Conservation (phyloP, 73 alveolate genomes). For the Paramecium biaurelia region DNA sequence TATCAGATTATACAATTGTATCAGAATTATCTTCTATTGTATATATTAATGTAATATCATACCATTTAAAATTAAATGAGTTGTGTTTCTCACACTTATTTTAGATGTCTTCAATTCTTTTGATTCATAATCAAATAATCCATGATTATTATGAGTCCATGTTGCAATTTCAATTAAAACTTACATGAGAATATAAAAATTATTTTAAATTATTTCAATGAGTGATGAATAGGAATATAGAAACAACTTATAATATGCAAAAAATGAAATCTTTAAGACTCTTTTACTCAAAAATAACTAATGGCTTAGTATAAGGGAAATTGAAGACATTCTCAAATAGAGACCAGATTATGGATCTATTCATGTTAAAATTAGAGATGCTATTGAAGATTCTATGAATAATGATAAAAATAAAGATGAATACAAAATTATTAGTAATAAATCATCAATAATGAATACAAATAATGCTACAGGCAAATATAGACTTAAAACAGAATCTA, state of each 20-base stretch:
- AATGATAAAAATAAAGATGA: not conserved
- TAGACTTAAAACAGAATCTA: not conserved
- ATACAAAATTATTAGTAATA: not conserved
- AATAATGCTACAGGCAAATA: not conserved
- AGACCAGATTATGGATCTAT: not conserved
- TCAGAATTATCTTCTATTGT: not conserved
- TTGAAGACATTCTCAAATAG: not conserved
- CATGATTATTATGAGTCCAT: constrained; percentile 16
- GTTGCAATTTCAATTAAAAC: not conserved
- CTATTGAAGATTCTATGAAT: not conserved
- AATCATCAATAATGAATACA: not conserved
- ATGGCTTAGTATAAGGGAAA: not conserved
- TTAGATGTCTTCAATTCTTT: not conserved
- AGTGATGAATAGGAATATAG: not conserved
- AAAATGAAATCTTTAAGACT: not conserved
- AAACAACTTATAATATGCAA: not conserved
- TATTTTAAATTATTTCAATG: not conserved
- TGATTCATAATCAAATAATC: not conserved
- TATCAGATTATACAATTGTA: not conserved
- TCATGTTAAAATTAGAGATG: not conserved
- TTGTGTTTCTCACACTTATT: not conserved
- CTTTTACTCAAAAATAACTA: not conserved
- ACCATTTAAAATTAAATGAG: not conserved
- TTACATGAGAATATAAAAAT: not conserved
- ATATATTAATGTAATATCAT: not conserved